phyloP scores from a whole-genome alignment of 345 rosid genomes.

The Rubroshorea leprosula region DNA sequence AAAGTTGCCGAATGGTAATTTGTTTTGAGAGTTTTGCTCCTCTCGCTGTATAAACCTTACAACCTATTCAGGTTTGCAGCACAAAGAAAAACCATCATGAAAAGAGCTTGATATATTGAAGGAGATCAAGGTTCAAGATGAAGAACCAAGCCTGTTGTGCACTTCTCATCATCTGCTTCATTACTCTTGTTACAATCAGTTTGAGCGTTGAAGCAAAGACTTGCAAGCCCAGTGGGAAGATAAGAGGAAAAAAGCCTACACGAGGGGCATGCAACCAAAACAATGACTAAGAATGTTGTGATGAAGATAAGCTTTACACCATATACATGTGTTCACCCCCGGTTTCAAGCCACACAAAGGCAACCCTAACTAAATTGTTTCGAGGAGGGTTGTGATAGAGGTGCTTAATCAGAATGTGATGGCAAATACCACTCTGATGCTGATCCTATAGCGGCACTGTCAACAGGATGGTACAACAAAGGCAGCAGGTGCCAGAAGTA shows the following conservation, averaged over 20 bases:
- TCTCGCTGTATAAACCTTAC: too few relatives aligned
- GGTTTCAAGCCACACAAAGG: too few relatives aligned
- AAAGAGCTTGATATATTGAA: too few relatives aligned
- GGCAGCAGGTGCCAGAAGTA: conserved; percentile 15
- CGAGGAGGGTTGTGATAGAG: conserved; percentile 14
- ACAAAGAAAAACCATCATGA: too few relatives aligned
- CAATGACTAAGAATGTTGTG: background rate
- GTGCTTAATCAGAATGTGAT: conserved; percentile 27
- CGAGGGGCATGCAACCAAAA: background rate
- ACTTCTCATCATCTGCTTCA: background rate
- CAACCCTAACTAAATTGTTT: too few relatives aligned
- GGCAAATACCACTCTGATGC: conserved; percentile 15
- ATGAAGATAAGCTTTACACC: background rate
- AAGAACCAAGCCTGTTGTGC: too few relatives aligned
- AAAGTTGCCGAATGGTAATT: too few relatives aligned
- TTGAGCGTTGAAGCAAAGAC: background rate
- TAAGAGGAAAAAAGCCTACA: conserved; percentile 5
- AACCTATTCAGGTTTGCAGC: too few relatives aligned
- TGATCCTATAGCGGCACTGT: conserved; percentile 21
- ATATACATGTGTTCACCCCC: too few relatives aligned
- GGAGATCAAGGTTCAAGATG: too few relatives aligned
- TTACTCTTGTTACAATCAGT: background rate
- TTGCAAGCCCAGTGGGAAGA: background rate
- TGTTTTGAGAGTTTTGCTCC: too few relatives aligned
- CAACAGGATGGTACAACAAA: conserved; percentile 31